These are phyloP conservation scores for Daldinia grandis DNA, from an alignment of 495 filamentous ascomycete genomes.

Conservation along the genomic window DNA sequence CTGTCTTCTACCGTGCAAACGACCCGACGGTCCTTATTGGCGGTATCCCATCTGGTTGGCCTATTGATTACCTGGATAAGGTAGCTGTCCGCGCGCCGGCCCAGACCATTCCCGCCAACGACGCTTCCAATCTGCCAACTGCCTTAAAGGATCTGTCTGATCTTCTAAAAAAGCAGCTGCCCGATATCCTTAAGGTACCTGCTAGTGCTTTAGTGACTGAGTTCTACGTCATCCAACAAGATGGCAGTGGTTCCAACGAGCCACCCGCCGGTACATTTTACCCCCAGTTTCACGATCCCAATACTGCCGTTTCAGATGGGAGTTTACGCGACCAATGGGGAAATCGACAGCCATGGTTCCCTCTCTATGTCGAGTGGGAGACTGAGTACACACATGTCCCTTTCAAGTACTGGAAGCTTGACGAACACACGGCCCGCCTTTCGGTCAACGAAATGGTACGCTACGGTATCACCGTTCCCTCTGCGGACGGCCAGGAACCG, in stretches of 20 bases:
- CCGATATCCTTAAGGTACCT: not conserved
- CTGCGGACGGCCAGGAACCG: constrained; percentile 1
- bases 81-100: constrained; percentile 41
- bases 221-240: not conserved
- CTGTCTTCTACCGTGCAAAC: constrained; percentile 41
- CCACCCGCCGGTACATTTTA: not conserved
- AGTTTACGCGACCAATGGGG: constrained; percentile 50
- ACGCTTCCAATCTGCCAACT: not conserved
- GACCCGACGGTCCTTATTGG: constrained; percentile 61
- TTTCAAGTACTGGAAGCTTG: constrained; percentile 45
- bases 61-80: constrained; percentile 52
- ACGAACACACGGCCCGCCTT: constrained; percentile 17
- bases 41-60: constrained; percentile 57
- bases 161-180: not conserved
- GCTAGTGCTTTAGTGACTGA: not conserved
- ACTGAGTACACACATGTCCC: constrained; percentile 59
- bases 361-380: constrained; percentile 65
- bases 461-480: constrained; percentile 34
- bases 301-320: not conserved
- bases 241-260: not conserved
- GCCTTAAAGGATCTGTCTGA: not conserved
- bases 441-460: constrained; percentile 18
- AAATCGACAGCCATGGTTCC: constrained; percentile 57
- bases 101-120: not conserved
- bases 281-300: constrained; percentile 29